Evolutionary conservation across 257 asterid genomes (phyloP), one percentile per base, ranked within the genome.

Genomic region (Linaria vulgaris): DNA sequence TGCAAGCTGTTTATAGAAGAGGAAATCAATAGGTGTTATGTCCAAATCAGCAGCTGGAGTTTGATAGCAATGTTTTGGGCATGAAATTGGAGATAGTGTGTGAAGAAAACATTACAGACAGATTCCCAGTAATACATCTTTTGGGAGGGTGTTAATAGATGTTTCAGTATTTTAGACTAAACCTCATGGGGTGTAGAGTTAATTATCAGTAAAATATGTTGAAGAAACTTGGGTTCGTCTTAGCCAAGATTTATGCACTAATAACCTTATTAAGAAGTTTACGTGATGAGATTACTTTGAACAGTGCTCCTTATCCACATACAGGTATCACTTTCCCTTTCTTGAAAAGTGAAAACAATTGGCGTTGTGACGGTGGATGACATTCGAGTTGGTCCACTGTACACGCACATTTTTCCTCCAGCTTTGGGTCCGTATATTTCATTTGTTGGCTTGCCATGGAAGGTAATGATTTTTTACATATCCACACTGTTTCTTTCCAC

Each of bases 401-500:
- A 85, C 82, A 76, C 85, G 74, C 99, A 90, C 63, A 21, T 94
- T 55, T 90, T 94, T 27, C 92, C 99, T 65, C 99, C 97, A 0
- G 53, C 81, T 31, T 69, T 84, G 52, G 96, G 92, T 21, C 97
- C 97, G 17, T 66, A 85, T 72, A 88, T 89, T 68, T 92, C 99
- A 30, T 92, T 89, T 72, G 88, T 92, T 59, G 99, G 99, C 59
- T 61, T 92, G 78, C 95, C 99, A 13, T 87, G 97, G 99, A 92
- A 87, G 99, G 99, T 88, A 63, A 8, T 17, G 62, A 13, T 52
- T 11, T 41, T 59, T 66, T 39, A 41, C 14, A 25, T n/a, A 16
- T 41, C 17, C 69, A 21, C 44, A 16, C n/a, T 53, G 14, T 19
- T 55, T 52, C 34, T 2, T 6, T 0, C 23, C 15, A 8, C 24